A percentile compares a stretch with the other conserved stretches of the same genome.
phyloP scores from a whole-genome alignment of 2,329 filamentous ascomycete genomes.

The Exutisphaerella laricina region DNA sequence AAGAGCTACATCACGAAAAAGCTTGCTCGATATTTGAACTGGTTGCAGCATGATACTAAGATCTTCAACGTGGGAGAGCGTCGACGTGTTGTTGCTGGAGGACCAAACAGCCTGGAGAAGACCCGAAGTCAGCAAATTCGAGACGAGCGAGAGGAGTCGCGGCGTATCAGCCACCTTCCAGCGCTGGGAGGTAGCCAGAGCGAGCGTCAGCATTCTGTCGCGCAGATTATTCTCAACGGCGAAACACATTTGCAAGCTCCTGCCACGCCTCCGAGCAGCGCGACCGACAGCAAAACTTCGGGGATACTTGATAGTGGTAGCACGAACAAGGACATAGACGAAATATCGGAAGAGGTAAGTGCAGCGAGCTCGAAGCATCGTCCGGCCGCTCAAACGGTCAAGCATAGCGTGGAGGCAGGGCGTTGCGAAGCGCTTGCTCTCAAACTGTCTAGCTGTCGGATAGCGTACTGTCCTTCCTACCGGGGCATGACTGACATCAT shows the following conservation, averaged over 20 bases:
- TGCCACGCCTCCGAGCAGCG: slow-evolving; percentile 24
- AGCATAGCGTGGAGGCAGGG: too few relatives aligned
- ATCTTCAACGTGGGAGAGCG: slow-evolving; percentile 98
- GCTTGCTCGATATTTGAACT: slow-evolving; percentile 87
- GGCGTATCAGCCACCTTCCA: slow-evolving; percentile 17
- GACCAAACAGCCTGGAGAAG: slow-evolving; percentile 37
- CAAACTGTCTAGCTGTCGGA: too few relatives aligned
- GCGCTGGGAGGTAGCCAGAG: slow-evolving; percentile 12
- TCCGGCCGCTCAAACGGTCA: too few relatives aligned
- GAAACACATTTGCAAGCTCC: slow-evolving; percentile 39
- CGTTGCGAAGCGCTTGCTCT: too few relatives aligned
- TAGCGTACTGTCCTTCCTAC: too few relatives aligned
- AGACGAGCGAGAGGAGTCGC: slow-evolving; percentile 17
- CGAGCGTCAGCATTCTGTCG: slow-evolving; percentile 36
- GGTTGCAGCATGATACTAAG: slow-evolving; percentile 90
- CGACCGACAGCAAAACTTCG: slow-evolving; percentile 6
- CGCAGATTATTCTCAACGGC: slow-evolving; percentile 56
- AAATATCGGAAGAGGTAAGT: slow-evolving; percentile 5
- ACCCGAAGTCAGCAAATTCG: slow-evolving; percentile 20
- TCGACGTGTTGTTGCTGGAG: slow-evolving; percentile 69
- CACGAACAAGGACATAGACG: slow-evolving; percentile 28
- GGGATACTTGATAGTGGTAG: slow-evolving; percentile 23
- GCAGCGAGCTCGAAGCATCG: too few relatives aligned
- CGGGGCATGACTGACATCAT: too few relatives aligned
- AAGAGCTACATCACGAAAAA: slow-evolving; percentile 99